These are phyloP conservation scores for Citrullus amarus DNA, from an alignment of 306 rosid genomes.

Conservation along the genomic window DNA sequence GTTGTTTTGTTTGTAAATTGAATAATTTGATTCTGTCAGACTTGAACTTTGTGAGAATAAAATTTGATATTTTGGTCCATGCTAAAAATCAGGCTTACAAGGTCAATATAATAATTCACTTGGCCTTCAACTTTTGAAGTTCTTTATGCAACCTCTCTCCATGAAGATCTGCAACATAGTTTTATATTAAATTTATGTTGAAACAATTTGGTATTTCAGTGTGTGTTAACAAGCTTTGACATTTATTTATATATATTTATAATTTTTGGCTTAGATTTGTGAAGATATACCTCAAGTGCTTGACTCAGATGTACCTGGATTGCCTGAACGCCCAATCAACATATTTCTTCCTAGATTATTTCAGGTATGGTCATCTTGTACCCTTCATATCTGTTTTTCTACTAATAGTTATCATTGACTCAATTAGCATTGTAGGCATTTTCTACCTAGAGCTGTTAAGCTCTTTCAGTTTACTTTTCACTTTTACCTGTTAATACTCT, in stretches of 20 bases:
- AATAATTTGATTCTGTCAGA: neutral
- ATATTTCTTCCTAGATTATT: slow-evolving; percentile 79
- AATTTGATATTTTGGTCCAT: neutral
- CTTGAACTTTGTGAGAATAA: neutral
- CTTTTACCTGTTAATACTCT: neutral
- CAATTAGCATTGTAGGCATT: neutral
- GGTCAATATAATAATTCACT: neutral
- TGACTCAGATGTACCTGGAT: slow-evolving; percentile 83
- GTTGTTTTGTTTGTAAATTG: neutral
- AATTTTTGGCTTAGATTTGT: slow-evolving; percentile 48
- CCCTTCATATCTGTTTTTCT: neutral
- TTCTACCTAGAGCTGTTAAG: neutral
- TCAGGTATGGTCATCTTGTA: slow-evolving; percentile 33
- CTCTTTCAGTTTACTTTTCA: neutral
- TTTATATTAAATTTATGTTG: neutral
- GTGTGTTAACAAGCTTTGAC: neutral
- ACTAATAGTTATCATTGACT: neutral
- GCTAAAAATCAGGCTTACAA: neutral
- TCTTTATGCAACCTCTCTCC: neutral
- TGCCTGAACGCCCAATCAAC: slow-evolving; percentile 87
- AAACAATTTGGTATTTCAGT: neutral
- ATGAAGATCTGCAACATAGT: neutral
- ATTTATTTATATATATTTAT: neutral
- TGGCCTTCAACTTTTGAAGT: neutral
- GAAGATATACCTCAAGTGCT: slow-evolving; percentile 97